Evolutionary conservation across 2,329 filamentous ascomycete species (phyloP), one percentile per base, ranked within the genome.

Genomic region (Venturia oleaginea): DNA sequence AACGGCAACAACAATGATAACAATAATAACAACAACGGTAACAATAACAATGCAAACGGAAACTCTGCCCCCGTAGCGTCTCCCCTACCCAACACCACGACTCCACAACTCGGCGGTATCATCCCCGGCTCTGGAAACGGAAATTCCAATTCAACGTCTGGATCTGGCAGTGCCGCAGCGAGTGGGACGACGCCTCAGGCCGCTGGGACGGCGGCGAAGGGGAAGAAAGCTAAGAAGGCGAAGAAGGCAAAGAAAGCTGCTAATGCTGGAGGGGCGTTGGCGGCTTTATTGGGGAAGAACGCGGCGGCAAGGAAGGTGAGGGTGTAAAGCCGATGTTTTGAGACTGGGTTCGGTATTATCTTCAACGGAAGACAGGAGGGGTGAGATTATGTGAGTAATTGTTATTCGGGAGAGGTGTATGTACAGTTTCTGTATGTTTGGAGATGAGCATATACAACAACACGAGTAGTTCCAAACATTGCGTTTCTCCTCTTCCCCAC

Each of bases 161-260:
- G 32, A n/a, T 40, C 38, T 15, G 38, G 11, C 38, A 60, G 13
- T 27, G 59, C 34, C 34, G 40, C 59, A 6, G 40, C 34, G 3
- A 60, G 22, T 43, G 59, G 37, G 37, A 42, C 34, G 15, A 22
- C 11, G 24, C 34, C 34, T 3, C 42, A 43, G 11, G 24, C 13
- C 3, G 34, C 59, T 40, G 57, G 55, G 1, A 13, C 40, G 34
- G 42, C n/a, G 13, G 27, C 40, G 40, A 51, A 32, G 8, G 40
- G 11, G 17, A 51, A 51, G 61, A 62, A 62, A 5, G 61, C 22
- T 48, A 61, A 61, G 42, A 46, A 46, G 27, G 59, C 59, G 59
- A 61, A 46, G 55, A 59, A 59, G 22, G 55, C 30, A 15, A 59
- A 59, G 30, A 59, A 8, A 6, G 34, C 32, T 8, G 37, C 2